phyloP scores from a whole-genome alignment of 352 stramenopile species.

The Globisporangium cederbergense region DNA sequence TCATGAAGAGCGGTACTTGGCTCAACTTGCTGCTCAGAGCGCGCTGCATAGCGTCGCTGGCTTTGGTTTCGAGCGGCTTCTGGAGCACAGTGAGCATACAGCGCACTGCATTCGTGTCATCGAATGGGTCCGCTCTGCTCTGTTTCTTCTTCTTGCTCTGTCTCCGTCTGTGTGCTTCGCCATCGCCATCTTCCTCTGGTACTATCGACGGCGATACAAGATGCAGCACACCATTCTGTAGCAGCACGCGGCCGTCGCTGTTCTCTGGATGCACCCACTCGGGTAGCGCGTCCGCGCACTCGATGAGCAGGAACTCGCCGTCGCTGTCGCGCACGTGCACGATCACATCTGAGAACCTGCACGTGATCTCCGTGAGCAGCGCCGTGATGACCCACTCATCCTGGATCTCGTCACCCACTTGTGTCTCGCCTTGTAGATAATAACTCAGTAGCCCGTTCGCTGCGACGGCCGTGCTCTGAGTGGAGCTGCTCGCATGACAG shows the following conservation, averaged over 20 bases:
- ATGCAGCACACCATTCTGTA: conserved; percentile 37
- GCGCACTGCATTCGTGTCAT: neutral
- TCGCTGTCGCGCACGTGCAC: conserved; percentile 45
- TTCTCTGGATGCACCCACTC: conserved; percentile 64
- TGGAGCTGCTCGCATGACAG: neutral
- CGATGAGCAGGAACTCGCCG: conserved; percentile 78
- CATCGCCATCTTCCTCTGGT: conserved; percentile 14
- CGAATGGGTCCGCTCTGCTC: neutral
- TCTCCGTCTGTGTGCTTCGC: neutral
- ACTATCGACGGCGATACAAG: conserved; percentile 40
- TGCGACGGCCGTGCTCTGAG: neutral
- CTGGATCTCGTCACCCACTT: conserved; percentile 56
- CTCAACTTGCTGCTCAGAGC: conserved; percentile 36
- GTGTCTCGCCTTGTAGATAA: conserved; percentile 33
- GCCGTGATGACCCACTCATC: conserved; percentile 67
- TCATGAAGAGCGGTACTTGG: conserved; percentile 36
- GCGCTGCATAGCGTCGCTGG: conserved; percentile 35
- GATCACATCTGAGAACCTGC: conserved; percentile 27
- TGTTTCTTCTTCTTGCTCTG: neutral
- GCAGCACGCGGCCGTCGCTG: conserved; percentile 45
- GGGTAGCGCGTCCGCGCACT: conserved; percentile 61
- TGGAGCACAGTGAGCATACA: conserved; percentile 14
- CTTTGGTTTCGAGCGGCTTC: conserved; percentile 15
- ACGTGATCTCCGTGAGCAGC: conserved; percentile 47
- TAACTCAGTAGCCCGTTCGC: conserved; percentile 19